Percentiles rank a stretch among this genome's conserved stretches.
Evolutionary conservation across 306 rosid species (phyloP).

Genomic region (Prunus persica): Prunus_persica_NCBIv2 NC_034009.1:44637501-44638000

Average conservation of each 20-base stretch:
- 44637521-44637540: not conserved
- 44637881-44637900: slow-evolving; percentile 1
- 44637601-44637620: not conserved
- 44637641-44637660: too few species aligned
- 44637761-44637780: slow-evolving; percentile 5
- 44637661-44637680: too few species aligned
- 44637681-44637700: too few species aligned
- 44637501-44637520: not conserved
- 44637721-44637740: too few species aligned
- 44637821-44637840: not conserved
- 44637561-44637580: not conserved
- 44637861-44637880: slow-evolving; percentile 1
- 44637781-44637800: slow-evolving; percentile 19
- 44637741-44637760: slow-evolving; percentile 18
- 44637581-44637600: not conserved
- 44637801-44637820: slow-evolving; percentile 2
- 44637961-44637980: slow-evolving; percentile 3
- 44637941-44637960: slow-evolving; percentile 3
- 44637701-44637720: too few species aligned
- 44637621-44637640: not conserved
- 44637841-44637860: slow-evolving; percentile 4
- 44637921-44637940: not conserved
- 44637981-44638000: not conserved
- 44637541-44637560: not conserved
- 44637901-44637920: not conserved